Percentiles rank a stretch among this genome's conserved stretches.
These are phyloP conservation scores for Syncephalastrum racemosum DNA, from an alignment of 371 early-diverging fungal genomes.

Conservation along the genomic window DNA sequence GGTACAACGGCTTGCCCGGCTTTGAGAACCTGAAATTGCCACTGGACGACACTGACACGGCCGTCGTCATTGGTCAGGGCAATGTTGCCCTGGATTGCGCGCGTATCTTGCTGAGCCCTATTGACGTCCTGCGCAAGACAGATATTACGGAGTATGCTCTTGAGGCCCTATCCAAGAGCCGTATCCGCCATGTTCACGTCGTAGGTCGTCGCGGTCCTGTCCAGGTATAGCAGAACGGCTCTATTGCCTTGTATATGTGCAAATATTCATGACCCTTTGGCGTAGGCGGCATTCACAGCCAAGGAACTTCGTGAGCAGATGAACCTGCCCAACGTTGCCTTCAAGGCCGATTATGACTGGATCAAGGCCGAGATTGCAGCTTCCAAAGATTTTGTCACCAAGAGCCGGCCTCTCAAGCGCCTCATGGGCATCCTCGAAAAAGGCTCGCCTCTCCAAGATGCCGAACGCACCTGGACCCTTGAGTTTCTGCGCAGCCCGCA, in stretches of 20 bases:
- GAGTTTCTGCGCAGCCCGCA: conserved; percentile 76
- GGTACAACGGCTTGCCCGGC: conserved; percentile 93
- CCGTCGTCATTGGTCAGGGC: conserved; percentile 91
- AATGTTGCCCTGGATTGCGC: conserved; percentile 97
- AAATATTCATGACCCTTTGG: not conserved
- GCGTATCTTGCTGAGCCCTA: conserved; percentile 79
- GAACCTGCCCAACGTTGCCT: conserved; percentile 59
- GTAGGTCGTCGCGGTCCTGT: conserved; percentile 93
- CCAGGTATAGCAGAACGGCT: conserved; percentile 64
- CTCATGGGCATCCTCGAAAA: conserved; percentile 77
- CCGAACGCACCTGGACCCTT: conserved; percentile 68
- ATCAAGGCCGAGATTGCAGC: conserved; percentile 47
- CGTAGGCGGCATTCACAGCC: conserved; percentile 84
- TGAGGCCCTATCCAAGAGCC: conserved; percentile 66
- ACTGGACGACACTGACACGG: conserved; percentile 69
- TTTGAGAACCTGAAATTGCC: conserved; percentile 57
- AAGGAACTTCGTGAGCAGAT: conserved; percentile 97
- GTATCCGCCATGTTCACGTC: conserved; percentile 79
- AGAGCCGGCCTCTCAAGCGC: conserved; percentile 71
- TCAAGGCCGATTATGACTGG: conserved; percentile 59
- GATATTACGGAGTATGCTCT: conserved; percentile 86
- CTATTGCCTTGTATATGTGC: not conserved
- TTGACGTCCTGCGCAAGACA: conserved; percentile 77
- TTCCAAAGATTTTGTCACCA: conserved; percentile 32
- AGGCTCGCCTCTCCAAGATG: conserved; percentile 34